A percentile compares a stretch with the other conserved stretches of the same genome.
Conservation (phyloP, 1,284 basidiomycete species). For the Porogramme epimiltina region DNA sequence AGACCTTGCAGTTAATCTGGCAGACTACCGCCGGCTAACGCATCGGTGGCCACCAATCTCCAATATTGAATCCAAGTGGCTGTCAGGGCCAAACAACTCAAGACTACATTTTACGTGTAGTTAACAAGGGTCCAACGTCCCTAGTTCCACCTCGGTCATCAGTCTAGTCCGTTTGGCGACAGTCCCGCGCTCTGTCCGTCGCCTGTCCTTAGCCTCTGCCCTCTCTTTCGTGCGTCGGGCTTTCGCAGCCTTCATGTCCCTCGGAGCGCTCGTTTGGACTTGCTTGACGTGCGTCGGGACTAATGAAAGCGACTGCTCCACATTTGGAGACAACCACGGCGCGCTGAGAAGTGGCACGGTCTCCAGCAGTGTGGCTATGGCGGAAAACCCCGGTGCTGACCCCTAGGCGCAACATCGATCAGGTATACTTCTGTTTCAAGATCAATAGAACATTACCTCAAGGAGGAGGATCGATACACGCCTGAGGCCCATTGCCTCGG, state of each 20-base stretch:
- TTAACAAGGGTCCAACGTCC: too few species aligned
- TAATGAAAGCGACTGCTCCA: slow-evolving; percentile 30
- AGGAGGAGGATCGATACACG: slow-evolving; percentile 73
- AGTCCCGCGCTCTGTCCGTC: not conserved
- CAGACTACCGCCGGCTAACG: too few species aligned
- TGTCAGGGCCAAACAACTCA: too few species aligned
- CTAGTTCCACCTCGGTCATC: too few species aligned
- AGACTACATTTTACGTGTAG: too few species aligned
- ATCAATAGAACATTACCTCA: slow-evolving; percentile 39
- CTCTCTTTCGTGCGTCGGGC: slow-evolving; percentile 59
- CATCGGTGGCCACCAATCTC: too few species aligned
- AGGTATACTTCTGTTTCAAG: too few species aligned
- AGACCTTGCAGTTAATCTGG: too few species aligned
- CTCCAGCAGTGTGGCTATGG: slow-evolving; percentile 43
- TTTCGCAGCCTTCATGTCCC: slow-evolving; percentile 77
- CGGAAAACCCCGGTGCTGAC: slow-evolving; percentile 39
- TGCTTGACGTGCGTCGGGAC: slow-evolving; percentile 86
- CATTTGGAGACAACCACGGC: slow-evolving; percentile 56
- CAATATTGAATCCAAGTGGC: too few species aligned
- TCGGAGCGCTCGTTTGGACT: slow-evolving; percentile 78
- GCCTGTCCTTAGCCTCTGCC: slow-evolving; percentile 45
- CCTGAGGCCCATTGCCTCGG: slow-evolving; percentile 65
- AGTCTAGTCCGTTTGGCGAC: not conserved
- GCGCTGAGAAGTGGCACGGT: slow-evolving; percentile 55
- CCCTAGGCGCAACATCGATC: slow-evolving; percentile 28